Conservation (phyloP, 1,284 basidiomycete species). For the Ustilago curta region DNA sequence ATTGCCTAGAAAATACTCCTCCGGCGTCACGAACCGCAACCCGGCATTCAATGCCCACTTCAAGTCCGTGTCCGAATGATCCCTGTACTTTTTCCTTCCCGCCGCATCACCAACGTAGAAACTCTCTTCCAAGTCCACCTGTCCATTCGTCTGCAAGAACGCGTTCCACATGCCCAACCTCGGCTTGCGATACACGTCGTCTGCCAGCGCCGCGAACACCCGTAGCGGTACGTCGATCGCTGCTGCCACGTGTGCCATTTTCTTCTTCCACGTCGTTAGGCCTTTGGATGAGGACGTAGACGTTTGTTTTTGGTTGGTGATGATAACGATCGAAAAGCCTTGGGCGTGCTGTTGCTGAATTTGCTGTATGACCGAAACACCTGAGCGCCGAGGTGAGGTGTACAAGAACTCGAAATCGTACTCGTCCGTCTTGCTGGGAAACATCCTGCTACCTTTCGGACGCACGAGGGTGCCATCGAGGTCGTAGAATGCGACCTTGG, state of each 20-base stretch:
- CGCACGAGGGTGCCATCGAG: conserved; percentile 59
- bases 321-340: conserved; percentile 42
- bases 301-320: conserved; percentile 58
- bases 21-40: conserved; percentile 62
- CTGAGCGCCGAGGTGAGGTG: conserved; percentile 4
- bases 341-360: conserved; percentile 29
- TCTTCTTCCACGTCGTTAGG: conserved; percentile 52
- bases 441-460: conserved; percentile 50
- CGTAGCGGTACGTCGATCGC: conserved; percentile 55
- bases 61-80: conserved; percentile 64
- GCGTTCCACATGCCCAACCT: conserved; percentile 54
- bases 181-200: conserved; percentile 64
- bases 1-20: conserved; percentile 59
- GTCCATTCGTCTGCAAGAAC: conserved; percentile 24
- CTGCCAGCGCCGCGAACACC: conserved; percentile 53
- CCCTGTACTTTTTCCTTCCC: conserved; percentile 43
- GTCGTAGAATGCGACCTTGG: conserved; percentile 57
- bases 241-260: conserved; percentile 45
- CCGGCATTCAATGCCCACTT: conserved; percentile 66
- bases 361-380: conserved; percentile 15
- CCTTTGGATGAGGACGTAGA: conserved; percentile 18
- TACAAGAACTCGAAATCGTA: conserved; percentile 54
- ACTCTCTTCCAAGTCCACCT: conserved; percentile 31
- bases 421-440: conserved; percentile 48
- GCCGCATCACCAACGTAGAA: conserved; percentile 68